Conservation (phyloP, 2,329 filamentous ascomycete species). For the Botrytis fabae region DNA sequence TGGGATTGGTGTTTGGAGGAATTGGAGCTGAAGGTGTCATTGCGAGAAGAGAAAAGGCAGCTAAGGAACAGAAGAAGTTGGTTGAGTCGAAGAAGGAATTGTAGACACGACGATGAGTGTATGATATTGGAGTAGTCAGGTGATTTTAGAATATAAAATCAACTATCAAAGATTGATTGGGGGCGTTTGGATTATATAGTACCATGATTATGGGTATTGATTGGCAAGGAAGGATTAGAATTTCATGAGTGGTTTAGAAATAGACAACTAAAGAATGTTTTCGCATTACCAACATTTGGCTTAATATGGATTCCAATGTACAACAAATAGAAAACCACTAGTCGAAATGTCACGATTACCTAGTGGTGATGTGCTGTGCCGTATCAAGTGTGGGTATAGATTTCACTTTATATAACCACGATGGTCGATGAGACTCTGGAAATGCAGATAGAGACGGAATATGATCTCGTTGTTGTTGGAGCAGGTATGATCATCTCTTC, state of each 20-base stretch:
- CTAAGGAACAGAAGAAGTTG: slow-evolving; percentile 57
- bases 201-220: background rate
- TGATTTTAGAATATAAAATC: background rate
- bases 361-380: background rate
- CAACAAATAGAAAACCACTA: background rate
- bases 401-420: background rate
- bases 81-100: slow-evolving; percentile 35
- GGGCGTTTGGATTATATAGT: background rate
- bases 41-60: slow-evolving; percentile 77
- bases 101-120: slow-evolving; percentile 16
- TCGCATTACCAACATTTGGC: background rate
- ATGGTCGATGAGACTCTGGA: background rate
- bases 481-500: background rate
- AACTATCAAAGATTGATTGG: background rate
- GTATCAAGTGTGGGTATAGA: background rate
- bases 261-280: background rate
- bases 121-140: slow-evolving; percentile 3
- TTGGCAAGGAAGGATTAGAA: background rate
- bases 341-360: background rate
- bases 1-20: slow-evolving; percentile 89
- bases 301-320: background rate
- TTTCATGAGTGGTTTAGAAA: background rate
- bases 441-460: background rate
- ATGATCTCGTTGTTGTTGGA: background rate
- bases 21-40: slow-evolving; percentile 89